Base-by-base conservation (phyloP, 345 rosid species). In the Noccaea bulbosa region DNA sequence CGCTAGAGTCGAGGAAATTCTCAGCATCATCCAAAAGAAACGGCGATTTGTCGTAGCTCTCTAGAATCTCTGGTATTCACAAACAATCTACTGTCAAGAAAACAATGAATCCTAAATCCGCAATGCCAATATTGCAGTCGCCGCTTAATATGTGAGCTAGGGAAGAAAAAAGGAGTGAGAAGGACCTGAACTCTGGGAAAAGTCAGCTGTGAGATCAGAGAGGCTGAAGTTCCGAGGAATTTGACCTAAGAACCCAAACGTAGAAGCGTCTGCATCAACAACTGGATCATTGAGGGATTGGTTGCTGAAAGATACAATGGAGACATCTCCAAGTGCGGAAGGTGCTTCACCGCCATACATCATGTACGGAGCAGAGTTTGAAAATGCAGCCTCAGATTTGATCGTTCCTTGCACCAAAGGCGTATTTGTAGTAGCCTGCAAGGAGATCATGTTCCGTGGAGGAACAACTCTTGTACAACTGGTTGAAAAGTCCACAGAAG, bases 181-280 rank as follows among this genome's bases (percentile, higher is more conserved):
- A 64, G 62, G 66, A 93, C 98, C 97, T 83, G 97, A 84, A 79
- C 90, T 86, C 77, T 90, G 90, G 37, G 88, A 69, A 80, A 86
- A 90, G 71, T 84, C 92, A 9, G 91, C 92, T 1, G 96, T 78
- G 61, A 91, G 81, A 85, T 93, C 97, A 41, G 96, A 87, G 11
- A 91, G 87, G 81, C 97, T 91, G 83, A 93, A 88, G 81, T 62
- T 85, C 63, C 85, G 83, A 74, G 97, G 92, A 49, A 93, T 81
- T 67, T 82, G 87, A 74, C 86, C 81, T 78, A 89, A 67, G 67
- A 81, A 79, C 66, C 94, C 96, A 75, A 82, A 85, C 16, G 94
- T 75, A 67, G 92, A 78, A 55, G 77, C 62, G 65, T 87, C 94
- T 34, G 89, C 83, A 76, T 93, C 96, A 70, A 84, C 62, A 65